Percentiles rank a stretch among this genome's conserved stretches.
These are phyloP conservation scores for Mucor velutinosus DNA, from an alignment of 371 early-diverging fungal genomes.

Conservation along the genomic window DNA sequence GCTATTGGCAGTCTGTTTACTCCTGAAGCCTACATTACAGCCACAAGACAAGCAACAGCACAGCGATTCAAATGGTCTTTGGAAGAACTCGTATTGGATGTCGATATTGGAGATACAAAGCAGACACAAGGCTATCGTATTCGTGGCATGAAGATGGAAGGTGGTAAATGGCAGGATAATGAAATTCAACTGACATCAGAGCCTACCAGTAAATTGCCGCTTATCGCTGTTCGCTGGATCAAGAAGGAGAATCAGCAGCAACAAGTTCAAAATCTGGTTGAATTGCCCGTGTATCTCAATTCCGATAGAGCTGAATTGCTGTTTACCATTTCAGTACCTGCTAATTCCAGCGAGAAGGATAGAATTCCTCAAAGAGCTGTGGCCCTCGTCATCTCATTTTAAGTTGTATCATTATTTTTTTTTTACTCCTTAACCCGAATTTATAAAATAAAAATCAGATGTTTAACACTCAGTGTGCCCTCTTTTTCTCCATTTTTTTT, in stretches of 20 bases:
- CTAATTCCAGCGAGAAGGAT: conserved; percentile 41
- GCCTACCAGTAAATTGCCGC: conserved; percentile 44
- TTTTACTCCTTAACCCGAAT: neutral
- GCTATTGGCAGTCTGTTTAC: conserved; percentile 90
- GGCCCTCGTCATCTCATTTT: conserved; percentile 64
- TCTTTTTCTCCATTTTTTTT: neutral
- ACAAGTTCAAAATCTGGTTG: conserved; percentile 25
- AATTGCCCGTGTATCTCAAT: conserved; percentile 86
- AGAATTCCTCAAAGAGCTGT: conserved; percentile 77
- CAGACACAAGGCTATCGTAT: conserved; percentile 28
- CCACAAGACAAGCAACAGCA: conserved; percentile 88
- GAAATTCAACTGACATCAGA: conserved; percentile 59
- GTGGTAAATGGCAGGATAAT: conserved; percentile 62
- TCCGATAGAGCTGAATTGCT: conserved; percentile 76
- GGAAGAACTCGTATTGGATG: conserved; percentile 64
- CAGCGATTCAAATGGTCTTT: conserved; percentile 68
- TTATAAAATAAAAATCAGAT: neutral
- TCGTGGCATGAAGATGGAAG: conserved; percentile 67
- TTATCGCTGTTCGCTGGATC: conserved; percentile 57
- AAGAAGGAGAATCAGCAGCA: conserved; percentile 25
- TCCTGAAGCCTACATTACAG: conserved; percentile 93
- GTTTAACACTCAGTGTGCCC: neutral
- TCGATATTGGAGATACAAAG: conserved; percentile 43
- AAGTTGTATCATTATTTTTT: conserved; percentile 5
- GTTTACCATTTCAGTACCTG: conserved; percentile 64